Percentiles rank a stretch among this genome's conserved stretches.
Evolutionary conservation across 805 yeast genomes (phyloP).

Genomic region (Yarrowia keelungensis): DNA sequence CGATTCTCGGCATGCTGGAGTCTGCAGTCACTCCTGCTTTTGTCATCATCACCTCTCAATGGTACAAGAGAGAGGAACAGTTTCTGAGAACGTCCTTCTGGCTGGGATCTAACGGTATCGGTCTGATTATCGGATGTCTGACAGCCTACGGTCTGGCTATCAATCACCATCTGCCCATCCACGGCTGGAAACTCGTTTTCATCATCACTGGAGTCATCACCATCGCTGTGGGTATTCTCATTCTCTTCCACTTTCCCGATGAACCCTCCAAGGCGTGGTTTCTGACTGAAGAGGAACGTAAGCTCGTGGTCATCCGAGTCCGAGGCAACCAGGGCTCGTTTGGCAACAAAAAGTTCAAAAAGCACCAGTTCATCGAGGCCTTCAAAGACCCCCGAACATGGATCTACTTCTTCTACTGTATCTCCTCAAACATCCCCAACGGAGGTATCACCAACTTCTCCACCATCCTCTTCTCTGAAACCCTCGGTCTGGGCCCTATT

Average conservation of each 20-base stretch:
- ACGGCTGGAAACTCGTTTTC: conserved; percentile 24
- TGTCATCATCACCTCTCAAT: conserved; percentile 22
- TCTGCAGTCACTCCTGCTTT: conserved; percentile 7
- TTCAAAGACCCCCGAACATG: conserved; percentile 59
- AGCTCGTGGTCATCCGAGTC: conserved; percentile 50
- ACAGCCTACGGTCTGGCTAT: conserved; percentile 9
- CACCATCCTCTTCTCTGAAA: conserved; percentile 14
- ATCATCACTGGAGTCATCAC: conserved; percentile 27
- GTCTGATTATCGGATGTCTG: conserved; percentile 10
- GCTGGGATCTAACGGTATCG: conserved; percentile 21
- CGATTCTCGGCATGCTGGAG: conserved; percentile 18
- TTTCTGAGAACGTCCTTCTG: conserved; percentile 13
- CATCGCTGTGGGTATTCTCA: conserved; percentile 5
- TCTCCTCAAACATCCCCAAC: conserved; percentile 56
- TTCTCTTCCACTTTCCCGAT: conserved; percentile 18
- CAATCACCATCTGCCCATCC: conserved; percentile 6
- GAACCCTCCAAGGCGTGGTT: conserved; percentile 21
- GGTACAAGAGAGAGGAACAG: conserved; percentile 26
- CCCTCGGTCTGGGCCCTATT: conserved; percentile 7
- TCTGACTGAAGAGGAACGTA: conserved; percentile 11
- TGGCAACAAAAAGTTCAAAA: conserved; percentile 62
- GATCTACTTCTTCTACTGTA: conserved; percentile 54
- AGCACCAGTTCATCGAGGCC: conserved; percentile 61
- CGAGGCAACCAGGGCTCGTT: conserved; percentile 63
- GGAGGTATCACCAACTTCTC: conserved; percentile 48